Conservation (phyloP, 108 stramenopile genomes). For the Fragilariopsis cylindrus region DNA sequence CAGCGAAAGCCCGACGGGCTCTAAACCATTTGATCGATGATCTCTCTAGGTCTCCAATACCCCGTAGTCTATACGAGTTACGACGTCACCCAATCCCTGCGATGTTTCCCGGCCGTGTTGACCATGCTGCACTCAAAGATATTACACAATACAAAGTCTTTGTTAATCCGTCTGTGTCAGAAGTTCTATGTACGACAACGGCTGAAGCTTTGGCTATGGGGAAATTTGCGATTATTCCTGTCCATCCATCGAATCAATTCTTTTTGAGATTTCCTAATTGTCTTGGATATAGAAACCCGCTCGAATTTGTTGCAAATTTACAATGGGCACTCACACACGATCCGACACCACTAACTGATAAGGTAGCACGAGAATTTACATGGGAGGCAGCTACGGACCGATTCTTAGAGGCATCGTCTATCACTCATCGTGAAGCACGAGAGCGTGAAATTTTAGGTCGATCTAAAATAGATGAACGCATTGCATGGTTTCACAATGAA, state of each 20-base stretch:
- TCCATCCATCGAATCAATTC: conserved; percentile 74
- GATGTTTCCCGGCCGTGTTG: conserved; percentile 69
- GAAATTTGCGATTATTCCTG: conserved; percentile 77
- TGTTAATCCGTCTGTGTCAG: conserved; percentile 82
- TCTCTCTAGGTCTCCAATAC: conserved; percentile 30
- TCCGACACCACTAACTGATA: conserved; percentile 65
- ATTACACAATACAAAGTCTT: conserved; percentile 64
- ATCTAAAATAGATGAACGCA: conserved; percentile 71
- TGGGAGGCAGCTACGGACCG: conserved; percentile 88
- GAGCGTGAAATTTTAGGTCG: conserved; percentile 51
- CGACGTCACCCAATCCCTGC: conserved; percentile 73
- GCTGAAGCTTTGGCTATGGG: conserved; percentile 81
- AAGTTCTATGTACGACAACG: conserved; percentile 86
- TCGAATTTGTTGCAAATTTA: conserved; percentile 76
- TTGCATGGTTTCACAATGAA: conserved; percentile 75
- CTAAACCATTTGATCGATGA: conserved; percentile 22
- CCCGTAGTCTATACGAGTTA: conserved; percentile 55
- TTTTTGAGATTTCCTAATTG: conserved; percentile 80
- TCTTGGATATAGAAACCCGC: conserved; percentile 66
- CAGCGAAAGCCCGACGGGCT: conserved; percentile 6
- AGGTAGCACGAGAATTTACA: conserved; percentile 60
- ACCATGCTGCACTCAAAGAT: conserved; percentile 60
- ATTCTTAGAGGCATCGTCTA: conserved; percentile 62
- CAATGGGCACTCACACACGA: conserved; percentile 81
- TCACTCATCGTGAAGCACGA: conserved; percentile 63